phyloP scores from a whole-genome alignment of 169 alveolate species.

The Plasmodium malariae region DNA sequence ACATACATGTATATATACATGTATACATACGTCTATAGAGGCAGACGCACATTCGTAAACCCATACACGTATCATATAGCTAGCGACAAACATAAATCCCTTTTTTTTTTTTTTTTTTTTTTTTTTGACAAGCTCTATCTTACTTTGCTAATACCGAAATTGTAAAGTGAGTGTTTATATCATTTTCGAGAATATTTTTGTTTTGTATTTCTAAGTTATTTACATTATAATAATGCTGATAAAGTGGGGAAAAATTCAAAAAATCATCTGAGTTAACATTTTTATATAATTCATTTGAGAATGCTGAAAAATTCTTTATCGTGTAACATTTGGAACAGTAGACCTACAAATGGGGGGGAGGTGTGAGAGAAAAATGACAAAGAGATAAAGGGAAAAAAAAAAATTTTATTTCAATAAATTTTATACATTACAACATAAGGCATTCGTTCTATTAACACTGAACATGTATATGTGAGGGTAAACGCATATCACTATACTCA shows the following conservation, averaged over 20 bases:
- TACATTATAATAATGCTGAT: conserved; percentile 63
- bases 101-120: too few relatives aligned
- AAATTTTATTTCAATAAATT: too few relatives aligned
- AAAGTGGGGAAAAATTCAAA: conserved; percentile 52
- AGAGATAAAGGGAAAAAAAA: background rate
- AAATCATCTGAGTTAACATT: conserved; percentile 9
- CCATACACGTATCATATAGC: too few relatives aligned
- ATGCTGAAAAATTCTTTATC: conserved; percentile 49
- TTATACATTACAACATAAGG: too few relatives aligned
- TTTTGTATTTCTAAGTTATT: conserved; percentile 33
- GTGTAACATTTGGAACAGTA: conserved; percentile 59
- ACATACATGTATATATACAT: background rate
- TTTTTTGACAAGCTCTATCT: background rate
- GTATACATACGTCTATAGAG: background rate
- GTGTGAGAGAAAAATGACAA: conserved; percentile 16
- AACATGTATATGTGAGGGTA: too few relatives aligned
- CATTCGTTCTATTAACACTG: too few relatives aligned
- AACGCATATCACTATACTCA: background rate
- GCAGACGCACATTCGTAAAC: background rate
- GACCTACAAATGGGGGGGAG: conserved; percentile 22
- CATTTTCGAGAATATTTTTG: conserved; percentile 39
- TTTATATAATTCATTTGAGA: conserved; percentile 39
- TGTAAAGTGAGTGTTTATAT: conserved; percentile 29
- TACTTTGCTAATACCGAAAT: conserved; percentile 45
- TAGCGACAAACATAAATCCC: background rate